These are phyloP conservation scores for Pholiota molesta DNA, from an alignment of 768 basidiomycete genomes.

Conservation along the genomic window DNA sequence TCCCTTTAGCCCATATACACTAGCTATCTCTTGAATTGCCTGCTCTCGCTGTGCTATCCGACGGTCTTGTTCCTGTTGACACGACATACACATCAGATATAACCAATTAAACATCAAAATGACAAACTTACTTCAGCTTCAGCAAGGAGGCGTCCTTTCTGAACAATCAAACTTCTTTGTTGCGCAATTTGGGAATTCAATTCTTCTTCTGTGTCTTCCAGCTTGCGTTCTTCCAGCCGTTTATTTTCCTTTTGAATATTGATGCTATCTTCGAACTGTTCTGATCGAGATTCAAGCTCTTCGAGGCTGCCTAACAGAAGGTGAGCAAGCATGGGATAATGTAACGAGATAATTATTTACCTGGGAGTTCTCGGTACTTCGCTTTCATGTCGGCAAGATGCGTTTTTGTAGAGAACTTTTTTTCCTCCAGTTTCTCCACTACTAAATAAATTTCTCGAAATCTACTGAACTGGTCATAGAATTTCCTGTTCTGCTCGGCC, in stretches of 20 bases:
- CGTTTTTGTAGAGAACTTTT: slow-evolving; percentile 59
- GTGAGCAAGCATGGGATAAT: slow-evolving; percentile 6
- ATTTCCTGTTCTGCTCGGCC: slow-evolving; percentile 71
- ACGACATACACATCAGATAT: not conserved
- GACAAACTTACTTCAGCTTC: slow-evolving; percentile 63
- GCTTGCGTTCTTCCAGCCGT: slow-evolving; percentile 48
- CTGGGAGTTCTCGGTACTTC: slow-evolving; percentile 68
- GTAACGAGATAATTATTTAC: slow-evolving; percentile 36
- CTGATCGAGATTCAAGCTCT: slow-evolving; percentile 60
- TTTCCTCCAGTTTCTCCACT: slow-evolving; percentile 63
- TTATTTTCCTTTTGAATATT: slow-evolving; percentile 51
- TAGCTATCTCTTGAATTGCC: slow-evolving; percentile 69
- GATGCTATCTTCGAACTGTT: slow-evolving; percentile 64
- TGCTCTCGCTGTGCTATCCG: slow-evolving; percentile 73
- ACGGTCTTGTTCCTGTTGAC: slow-evolving; percentile 67
- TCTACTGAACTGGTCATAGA: slow-evolving; percentile 81
- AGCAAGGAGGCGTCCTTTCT: slow-evolving; percentile 70
- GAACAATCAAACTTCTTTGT: slow-evolving; percentile 58
- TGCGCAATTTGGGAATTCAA: slow-evolving; percentile 47
- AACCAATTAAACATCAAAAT: not conserved
- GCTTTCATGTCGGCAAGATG: slow-evolving; percentile 66
- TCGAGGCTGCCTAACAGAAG: slow-evolving; percentile 66
- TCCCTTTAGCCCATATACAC: slow-evolving; percentile 72
- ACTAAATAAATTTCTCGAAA: slow-evolving; percentile 85
- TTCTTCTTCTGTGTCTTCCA: slow-evolving; percentile 67